A percentile compares a stretch with the other conserved stretches of the same genome.
Evolutionary conservation across 768 basidiomycete species (phyloP).

Genomic region (Lentinula boryana): DNA sequence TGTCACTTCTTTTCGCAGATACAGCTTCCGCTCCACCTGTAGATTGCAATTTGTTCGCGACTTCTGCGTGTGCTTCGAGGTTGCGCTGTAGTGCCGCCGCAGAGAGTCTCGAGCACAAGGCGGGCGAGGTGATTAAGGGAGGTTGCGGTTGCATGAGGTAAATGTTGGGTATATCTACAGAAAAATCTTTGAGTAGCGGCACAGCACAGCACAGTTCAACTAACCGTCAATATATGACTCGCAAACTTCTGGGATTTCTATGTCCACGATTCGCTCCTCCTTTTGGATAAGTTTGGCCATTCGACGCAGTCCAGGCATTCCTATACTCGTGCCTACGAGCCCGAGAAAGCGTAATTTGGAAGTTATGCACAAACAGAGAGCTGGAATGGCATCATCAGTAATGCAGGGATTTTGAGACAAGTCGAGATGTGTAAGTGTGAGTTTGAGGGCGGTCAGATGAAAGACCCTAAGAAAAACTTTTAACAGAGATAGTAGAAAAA

Average conservation of each 20-base stretch:
- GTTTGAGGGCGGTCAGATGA: slow-evolving; percentile 50
- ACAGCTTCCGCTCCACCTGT: slow-evolving; percentile 4
- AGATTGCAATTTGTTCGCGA: neutral
- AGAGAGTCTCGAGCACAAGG: slow-evolving; percentile 35
- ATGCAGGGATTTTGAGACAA: slow-evolving; percentile 47
- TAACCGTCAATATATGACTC: slow-evolving; percentile 49
- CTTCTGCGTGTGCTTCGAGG: slow-evolving; percentile 45
- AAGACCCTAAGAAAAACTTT: slow-evolving; percentile 39
- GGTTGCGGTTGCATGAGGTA: slow-evolving; percentile 43
- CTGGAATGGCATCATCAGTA: slow-evolving; percentile 51
- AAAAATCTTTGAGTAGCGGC: neutral
- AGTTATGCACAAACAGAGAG: slow-evolving; percentile 35
- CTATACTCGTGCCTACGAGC: slow-evolving; percentile 46
- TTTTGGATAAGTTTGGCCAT: slow-evolving; percentile 31
- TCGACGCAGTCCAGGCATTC: slow-evolving; percentile 53
- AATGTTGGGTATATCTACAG: slow-evolving; percentile 36
- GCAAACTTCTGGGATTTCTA: slow-evolving; percentile 51
- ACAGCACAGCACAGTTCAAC: slow-evolving; percentile 10
- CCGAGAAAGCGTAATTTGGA: slow-evolving; percentile 42
- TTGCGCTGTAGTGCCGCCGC: slow-evolving; percentile 47
- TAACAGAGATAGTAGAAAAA: neutral
- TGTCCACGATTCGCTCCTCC: slow-evolving; percentile 35
- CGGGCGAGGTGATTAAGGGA: slow-evolving; percentile 44
- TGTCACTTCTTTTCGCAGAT: slow-evolving; percentile 39
- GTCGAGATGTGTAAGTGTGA: slow-evolving; percentile 45